Conservation (phyloP, 352 stramenopile genomes). For the Phytophthora megakarya region DNA sequence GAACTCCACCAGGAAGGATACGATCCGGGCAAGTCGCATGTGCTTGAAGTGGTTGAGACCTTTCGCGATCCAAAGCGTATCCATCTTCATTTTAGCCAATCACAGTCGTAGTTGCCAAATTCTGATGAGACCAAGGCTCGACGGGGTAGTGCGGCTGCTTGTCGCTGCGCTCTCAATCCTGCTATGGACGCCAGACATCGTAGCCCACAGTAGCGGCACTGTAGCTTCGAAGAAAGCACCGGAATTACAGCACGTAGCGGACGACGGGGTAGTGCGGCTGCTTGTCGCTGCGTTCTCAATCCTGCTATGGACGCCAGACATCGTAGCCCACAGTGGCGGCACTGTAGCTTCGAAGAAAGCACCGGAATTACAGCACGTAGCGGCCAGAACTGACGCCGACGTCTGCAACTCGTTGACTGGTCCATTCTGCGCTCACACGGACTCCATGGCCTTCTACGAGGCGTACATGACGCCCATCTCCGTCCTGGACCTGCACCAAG, state of each 20-base stretch:
- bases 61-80: slow-evolving; percentile 30
- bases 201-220: not conserved
- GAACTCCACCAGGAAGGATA: not conserved
- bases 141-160: slow-evolving; percentile 7
- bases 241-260: not conserved
- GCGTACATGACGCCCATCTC: slow-evolving; percentile 71
- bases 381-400: not conserved
- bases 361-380: not conserved
- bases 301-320: slow-evolving; percentile 8
- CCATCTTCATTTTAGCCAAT: slow-evolving; percentile 33
- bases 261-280: no score
- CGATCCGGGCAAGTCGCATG: not conserved
- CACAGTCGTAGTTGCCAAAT: not conserved
- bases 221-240: not conserved
- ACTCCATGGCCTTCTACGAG: slow-evolving; percentile 40
- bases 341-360: not conserved
- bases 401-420: slow-evolving; percentile 70
- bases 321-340: not conserved
- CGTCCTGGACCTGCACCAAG: slow-evolving; percentile 28
- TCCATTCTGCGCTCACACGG: slow-evolving; percentile 59
- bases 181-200: slow-evolving; percentile 2
- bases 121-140: slow-evolving; percentile 1
- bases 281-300: slow-evolving; percentile 6
- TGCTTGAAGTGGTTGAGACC: slow-evolving; percentile 19
- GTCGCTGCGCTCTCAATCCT: slow-evolving; percentile 6